Evolutionary conservation across 305 asterid species (phyloP).

Genomic region (Fraxinus paxiana): DNA sequence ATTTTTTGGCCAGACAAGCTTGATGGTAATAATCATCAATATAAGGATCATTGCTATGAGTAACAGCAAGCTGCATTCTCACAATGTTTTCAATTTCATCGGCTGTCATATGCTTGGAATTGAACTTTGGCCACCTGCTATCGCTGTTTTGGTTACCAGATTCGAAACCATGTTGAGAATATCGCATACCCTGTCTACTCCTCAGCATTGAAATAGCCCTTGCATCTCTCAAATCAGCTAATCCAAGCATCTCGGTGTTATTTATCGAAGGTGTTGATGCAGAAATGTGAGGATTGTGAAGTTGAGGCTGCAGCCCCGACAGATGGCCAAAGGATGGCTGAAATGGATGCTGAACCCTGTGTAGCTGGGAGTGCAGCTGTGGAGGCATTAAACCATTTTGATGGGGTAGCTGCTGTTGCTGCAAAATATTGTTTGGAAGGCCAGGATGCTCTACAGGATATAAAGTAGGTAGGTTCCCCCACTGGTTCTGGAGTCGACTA

Average conservation of each 20-base stretch:
- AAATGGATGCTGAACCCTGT: conserved; percentile 55
- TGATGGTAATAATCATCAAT: conserved; percentile 87
- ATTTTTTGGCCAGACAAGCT: conserved; percentile 76
- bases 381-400: conserved; percentile 60
- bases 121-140: conserved; percentile 68
- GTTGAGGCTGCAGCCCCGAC: conserved; percentile 57
- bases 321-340: conserved; percentile 58
- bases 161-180: conserved; percentile 53
- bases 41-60: conserved; percentile 86
- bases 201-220: conserved; percentile 56
- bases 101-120: conserved; percentile 73
- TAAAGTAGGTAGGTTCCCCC: conserved; percentile 42
- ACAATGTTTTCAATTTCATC: conserved; percentile 82
- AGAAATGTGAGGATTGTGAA: conserved; percentile 51
- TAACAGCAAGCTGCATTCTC: conserved; percentile 81
- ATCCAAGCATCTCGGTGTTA: conserved; percentile 57
- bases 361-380: conserved; percentile 56
- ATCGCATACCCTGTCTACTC: conserved; percentile 52
- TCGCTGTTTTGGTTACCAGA: conserved; percentile 44
- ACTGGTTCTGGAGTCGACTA: conserved; percentile 55
- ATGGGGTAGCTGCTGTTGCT: conserved; percentile 53
- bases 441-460: conserved; percentile 54
- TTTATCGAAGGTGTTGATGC: conserved; percentile 52
- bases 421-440: conserved; percentile 42
- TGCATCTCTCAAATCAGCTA: conserved; percentile 73